phyloP scores from a whole-genome alignment of 176 grass and related monocot genomes.

The Raddia distichophylla region DNA sequence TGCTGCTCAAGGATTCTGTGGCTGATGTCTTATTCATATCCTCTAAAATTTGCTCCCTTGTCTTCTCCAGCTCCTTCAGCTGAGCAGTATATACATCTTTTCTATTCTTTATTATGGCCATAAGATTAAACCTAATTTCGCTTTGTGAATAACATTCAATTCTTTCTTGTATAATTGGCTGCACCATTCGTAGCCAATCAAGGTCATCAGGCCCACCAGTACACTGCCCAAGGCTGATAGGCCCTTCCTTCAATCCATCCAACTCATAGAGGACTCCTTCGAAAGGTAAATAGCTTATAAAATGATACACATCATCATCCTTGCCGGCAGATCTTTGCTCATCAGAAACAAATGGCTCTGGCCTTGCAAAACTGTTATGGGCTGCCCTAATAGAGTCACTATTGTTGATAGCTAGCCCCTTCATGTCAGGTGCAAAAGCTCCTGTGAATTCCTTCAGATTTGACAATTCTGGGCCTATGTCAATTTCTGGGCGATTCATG shows the following conservation, averaged over 20 bases:
- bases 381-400: conserved; percentile 79
- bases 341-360: conserved; percentile 95
- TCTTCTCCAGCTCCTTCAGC: conserved; percentile 78
- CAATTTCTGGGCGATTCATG: conserved; percentile 86
- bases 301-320: conserved; percentile 97
- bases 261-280: conserved; percentile 90
- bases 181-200: conserved; percentile 83
- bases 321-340: conserved; percentile 77
- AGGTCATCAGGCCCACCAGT: conserved; percentile 55
- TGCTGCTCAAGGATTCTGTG: conserved; percentile 45
- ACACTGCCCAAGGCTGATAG: conserved; percentile 81
- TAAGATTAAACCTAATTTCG: conserved; percentile 95
- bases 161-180: conserved; percentile 89
- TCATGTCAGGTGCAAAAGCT: conserved; percentile 86
- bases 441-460: conserved; percentile 88
- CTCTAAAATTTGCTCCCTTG: conserved; percentile 71
- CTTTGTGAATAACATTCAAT: conserved; percentile 85
- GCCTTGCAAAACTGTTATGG: conserved; percentile 96
- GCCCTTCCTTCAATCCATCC: conserved; percentile 89
- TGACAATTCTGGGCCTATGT: conserved; percentile 88
- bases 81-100: conserved; percentile 75
- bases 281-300: conserved; percentile 94
- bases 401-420: conserved; percentile 91
- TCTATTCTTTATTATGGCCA: conserved; percentile 94
- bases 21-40: conserved; percentile 38